Conservation (phyloP, 2,329 filamentous ascomycete species). For the Hypoxylon sp. region DNA sequence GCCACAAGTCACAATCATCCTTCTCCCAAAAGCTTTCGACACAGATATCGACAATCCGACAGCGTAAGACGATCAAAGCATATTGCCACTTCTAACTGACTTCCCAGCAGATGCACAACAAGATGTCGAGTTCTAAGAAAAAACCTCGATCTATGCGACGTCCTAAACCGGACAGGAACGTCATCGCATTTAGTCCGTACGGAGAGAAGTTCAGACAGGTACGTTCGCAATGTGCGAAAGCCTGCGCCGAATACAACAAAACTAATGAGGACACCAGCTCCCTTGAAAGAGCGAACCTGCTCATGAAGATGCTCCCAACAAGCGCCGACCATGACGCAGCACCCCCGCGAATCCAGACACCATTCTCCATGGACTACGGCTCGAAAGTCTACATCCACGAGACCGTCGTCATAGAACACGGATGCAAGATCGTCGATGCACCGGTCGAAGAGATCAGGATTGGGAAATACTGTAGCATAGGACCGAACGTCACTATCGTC, state of each 20-base stretch:
- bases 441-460: slow-evolving; percentile 56
- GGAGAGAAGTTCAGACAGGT: not conserved
- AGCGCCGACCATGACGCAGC: not conserved
- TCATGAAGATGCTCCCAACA: slow-evolving; percentile 8
- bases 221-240: slow-evolving; percentile 6
- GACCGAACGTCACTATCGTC: slow-evolving; percentile 53
- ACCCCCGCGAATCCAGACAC: slow-evolving; percentile 48
- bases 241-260: slow-evolving; percentile 21
- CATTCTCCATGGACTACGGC: slow-evolving; percentile 55
- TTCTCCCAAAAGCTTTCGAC: not conserved
- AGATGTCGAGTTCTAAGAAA: not conserved
- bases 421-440: slow-evolving; percentile 56
- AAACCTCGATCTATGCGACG: not conserved
- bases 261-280: not conserved
- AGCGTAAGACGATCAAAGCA: not conserved
- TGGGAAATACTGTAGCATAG: slow-evolving; percentile 53
- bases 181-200: slow-evolving; percentile 6
- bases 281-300: slow-evolving; percentile 2
- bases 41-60: not conserved
- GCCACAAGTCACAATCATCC: not conserved
- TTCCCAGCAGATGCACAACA: not conserved
- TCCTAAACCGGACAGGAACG: not conserved
- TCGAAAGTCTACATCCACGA: slow-evolving; percentile 52
- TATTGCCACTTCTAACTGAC: not conserved
- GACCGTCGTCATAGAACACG: slow-evolving; percentile 54